Base-by-base conservation (phyloP, 129 eudicot genomes). In the Cynara cardunculus region DNA sequence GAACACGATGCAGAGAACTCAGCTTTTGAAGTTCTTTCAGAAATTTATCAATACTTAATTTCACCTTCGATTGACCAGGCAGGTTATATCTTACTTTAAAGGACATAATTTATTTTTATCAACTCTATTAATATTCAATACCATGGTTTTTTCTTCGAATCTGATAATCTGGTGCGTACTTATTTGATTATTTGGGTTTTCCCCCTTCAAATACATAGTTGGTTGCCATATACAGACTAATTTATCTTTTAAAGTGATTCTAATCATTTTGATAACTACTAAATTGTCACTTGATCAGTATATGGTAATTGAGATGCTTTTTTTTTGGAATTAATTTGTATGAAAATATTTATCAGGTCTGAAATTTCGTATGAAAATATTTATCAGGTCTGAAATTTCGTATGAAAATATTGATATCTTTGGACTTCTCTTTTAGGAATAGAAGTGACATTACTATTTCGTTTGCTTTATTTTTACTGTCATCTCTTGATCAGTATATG, bases 61-160 rank as follows among this genome's bases (percentile, higher is more conserved):
- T 78, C 86, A 25, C 83, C 91, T 82, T 76, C 89, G 61, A 39
- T 89, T 71, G 89, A 90, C 64, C 97, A 90, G 97, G 99, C 22
- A 61, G 26, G 21, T 78, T 77, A 13, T 9, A 16, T 6, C 22
- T 26, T 46, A 6, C 21, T 24, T 24, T 56, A 0, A 27, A 0
- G 13, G 13, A 35, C 6, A 34, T 64, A 32, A 10, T 16, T 5
- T 21, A 21, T 49, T 4, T 53, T 71, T 18, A 37, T 31, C 22
- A 22, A 25, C 27, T 18, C 18, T 37, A 32, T 61, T 64, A 28
- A 34, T 24, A 73, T 73, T 4, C 18, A 37, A 56, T 14, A 22
- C 7, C 59, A 56, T 2, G 25, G 0, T 31, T 5, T 64, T 49
- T 49, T 49, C 1, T 49, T 49, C 7, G 21, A 49, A 16, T 53